Evolutionary conservation across 495 filamentous ascomycete genomes (phyloP), one percentile per base, ranked within the genome.

Genomic region (Penicillium flavigenum): DNA sequence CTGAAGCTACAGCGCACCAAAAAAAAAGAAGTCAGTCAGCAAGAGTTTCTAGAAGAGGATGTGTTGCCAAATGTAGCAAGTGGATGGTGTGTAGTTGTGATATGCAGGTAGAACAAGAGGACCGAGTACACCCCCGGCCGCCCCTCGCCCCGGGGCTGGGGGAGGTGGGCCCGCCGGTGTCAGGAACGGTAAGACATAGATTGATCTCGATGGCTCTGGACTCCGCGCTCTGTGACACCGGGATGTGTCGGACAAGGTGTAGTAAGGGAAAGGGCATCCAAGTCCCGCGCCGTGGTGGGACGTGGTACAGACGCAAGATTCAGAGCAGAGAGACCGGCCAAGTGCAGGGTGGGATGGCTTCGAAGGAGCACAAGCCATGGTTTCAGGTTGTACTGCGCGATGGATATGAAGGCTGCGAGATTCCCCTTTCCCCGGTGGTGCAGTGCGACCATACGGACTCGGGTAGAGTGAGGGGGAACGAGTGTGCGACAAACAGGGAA

Each of bases 1-100:
- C 66, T 88, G 86, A 59, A 92, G 84, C 93, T 96, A 64, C 11
- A 50, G 12, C 9, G 19, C 17, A 50, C 17, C 47, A 3, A 50
- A 50, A 61, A 61, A 56, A 24, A 41, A 45, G 9, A 27, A 4
- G 29, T 10, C 29, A 12, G 63, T 68, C 31, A 68, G 63, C 57
- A 26, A 29, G 26, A 19, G 19, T n/a, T 48, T 51, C 31, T 16
- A 14, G 16, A 26, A 38, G n/a, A 29, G 44, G 41, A 19, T 47
- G 12, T 24, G 2, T 39, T 27, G 5, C 22, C 26, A 17, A n/a
- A 38, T 41, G 3, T 20, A 16, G 46, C 29, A 29, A 26, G 29
- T 47, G 26, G 16, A 44, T 19, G 36, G 38, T 29, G 50, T 53
- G 36, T 39, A 58, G 58, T 54, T 47, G 47, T 38, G 56, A 57